These are phyloP conservation scores for Basidiobolus meristosporus DNA, from an alignment of 371 early-diverging fungal species.

Conservation along the genomic window DNA sequence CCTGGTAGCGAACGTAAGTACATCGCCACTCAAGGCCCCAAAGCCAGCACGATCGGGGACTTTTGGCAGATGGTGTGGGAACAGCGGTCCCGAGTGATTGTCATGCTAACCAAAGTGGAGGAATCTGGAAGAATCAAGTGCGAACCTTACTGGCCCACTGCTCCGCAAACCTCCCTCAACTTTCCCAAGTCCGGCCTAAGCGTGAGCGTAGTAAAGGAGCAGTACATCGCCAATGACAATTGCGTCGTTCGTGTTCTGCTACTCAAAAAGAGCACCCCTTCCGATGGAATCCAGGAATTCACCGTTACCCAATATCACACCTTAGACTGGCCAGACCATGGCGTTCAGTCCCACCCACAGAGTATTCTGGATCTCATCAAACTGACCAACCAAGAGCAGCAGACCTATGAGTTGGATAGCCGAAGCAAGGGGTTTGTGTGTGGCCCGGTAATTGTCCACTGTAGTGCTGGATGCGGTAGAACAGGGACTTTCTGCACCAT, in stretches of 20 bases:
- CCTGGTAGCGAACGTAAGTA: constrained; percentile 24
- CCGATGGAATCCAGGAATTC: too few relatives aligned
- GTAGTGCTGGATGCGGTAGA: constrained; percentile 93
- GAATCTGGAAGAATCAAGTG: constrained; percentile 54
- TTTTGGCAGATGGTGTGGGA: constrained; percentile 88
- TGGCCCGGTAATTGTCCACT: constrained; percentile 49
- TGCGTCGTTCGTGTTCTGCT: constrained; percentile 1
- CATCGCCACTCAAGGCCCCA: constrained; percentile 85
- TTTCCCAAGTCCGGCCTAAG: constrained; percentile 1
- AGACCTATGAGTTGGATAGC: constrained; percentile 5
- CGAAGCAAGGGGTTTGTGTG: constrained; percentile 2
- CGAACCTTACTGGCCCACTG: constrained; percentile 66
- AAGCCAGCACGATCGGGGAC: constrained; percentile 47
- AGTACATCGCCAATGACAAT: constrained; percentile 1
- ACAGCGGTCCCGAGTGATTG: constrained; percentile 43
- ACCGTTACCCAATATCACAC: constrained; percentile 58
- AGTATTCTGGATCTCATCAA: constrained; percentile 18
- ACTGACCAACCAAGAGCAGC: constrained; percentile 12
- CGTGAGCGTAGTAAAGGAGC: constrained; percentile 2
- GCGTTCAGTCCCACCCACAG: constrained; percentile 30
- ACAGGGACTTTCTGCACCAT: constrained; percentile 87
- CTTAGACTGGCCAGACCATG: constrained; percentile 80
- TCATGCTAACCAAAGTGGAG: constrained; percentile 66
- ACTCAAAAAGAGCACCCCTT: too few relatives aligned
- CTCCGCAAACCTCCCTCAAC: not conserved